These are phyloP conservation scores for Pharnaceum exiguum DNA, from an alignment of 148 eudicot genomes.

Conservation along the genomic window DNA sequence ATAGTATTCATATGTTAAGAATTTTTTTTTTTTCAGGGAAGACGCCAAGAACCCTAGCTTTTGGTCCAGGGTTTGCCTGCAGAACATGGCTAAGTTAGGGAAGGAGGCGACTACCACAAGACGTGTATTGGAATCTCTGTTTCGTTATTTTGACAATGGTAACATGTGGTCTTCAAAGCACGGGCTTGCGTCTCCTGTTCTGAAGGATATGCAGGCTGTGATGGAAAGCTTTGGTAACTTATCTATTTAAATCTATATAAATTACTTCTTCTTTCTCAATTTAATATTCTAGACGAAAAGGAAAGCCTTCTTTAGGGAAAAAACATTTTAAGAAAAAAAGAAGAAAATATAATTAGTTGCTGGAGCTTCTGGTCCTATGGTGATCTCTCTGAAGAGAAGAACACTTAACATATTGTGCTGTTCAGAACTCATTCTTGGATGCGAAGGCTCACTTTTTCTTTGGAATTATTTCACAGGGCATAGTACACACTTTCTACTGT, in stretches of 20 bases:
- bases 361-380: too few species aligned
- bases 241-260: too few species aligned
- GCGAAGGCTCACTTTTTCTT: conserved; percentile 3
- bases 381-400: background rate
- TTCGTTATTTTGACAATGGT: conserved; percentile 77
- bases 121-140: conserved; percentile 81
- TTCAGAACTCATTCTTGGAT: background rate
- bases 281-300: too few species aligned
- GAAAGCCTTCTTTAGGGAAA: too few species aligned
- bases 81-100: conserved; percentile 78
- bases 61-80: conserved; percentile 92
- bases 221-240: conserved; percentile 75
- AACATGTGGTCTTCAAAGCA: conserved; percentile 59
- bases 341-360: too few species aligned
- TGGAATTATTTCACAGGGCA: conserved; percentile 52
- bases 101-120: conserved; percentile 87
- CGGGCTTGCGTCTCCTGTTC: conserved; percentile 79
- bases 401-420: background rate
- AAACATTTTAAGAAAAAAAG: too few species aligned
- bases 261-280: too few species aligned
- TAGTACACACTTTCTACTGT: conserved; percentile 69
- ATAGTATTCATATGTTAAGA: background rate
- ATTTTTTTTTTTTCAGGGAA: conserved; percentile 45
- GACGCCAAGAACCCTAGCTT: conserved; percentile 69
- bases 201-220: conserved; percentile 77